These are phyloP conservation scores for Apiospora aurea DNA, from an alignment of 2,329 filamentous ascomycete species.

Conservation along the genomic window DNA sequence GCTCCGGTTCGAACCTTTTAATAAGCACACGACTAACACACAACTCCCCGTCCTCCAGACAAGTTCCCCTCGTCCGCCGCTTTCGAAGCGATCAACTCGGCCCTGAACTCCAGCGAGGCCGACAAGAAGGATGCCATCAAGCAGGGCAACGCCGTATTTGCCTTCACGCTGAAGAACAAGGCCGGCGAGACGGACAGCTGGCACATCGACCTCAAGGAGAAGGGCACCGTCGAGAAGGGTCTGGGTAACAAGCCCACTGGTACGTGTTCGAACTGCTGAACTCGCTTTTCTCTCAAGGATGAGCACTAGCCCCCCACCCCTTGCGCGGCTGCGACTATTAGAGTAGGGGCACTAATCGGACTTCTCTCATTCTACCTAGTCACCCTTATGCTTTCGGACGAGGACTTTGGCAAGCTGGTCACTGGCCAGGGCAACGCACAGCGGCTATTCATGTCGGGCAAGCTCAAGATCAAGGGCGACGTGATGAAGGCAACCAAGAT, in stretches of 20 bases:
- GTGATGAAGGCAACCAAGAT: slow-evolving; percentile 99
- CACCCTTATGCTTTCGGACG: slow-evolving; percentile 83
- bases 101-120: slow-evolving; percentile 71
- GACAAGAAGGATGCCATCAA: slow-evolving; percentile 87
- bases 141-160: slow-evolving; percentile 85
- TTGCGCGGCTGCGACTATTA: not conserved
- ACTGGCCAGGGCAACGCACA: slow-evolving; percentile 92
- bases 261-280: slow-evolving; percentile 50
- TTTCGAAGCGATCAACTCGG: slow-evolving; percentile 85
- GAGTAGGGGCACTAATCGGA: not conserved
- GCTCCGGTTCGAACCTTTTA: not conserved
- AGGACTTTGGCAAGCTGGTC: slow-evolving; percentile 85
- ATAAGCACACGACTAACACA: not conserved
- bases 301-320: not conserved
- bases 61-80: slow-evolving; percentile 89
- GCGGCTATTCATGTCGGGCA: slow-evolving; percentile 96
- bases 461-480: slow-evolving; percentile 97
- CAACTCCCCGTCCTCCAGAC: slow-evolving; percentile 53
- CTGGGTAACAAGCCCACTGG: slow-evolving; percentile 82
- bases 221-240: slow-evolving; percentile 82
- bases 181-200: slow-evolving; percentile 82
- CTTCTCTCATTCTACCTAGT: slow-evolving; percentile 62
- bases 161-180: slow-evolving; percentile 90
- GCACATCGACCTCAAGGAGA: slow-evolving; percentile 95
- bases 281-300: not conserved